These are phyloP conservation scores for Tephrocybe sp. DNA, from an alignment of 768 basidiomycete species.

Conservation along the genomic window DNA sequence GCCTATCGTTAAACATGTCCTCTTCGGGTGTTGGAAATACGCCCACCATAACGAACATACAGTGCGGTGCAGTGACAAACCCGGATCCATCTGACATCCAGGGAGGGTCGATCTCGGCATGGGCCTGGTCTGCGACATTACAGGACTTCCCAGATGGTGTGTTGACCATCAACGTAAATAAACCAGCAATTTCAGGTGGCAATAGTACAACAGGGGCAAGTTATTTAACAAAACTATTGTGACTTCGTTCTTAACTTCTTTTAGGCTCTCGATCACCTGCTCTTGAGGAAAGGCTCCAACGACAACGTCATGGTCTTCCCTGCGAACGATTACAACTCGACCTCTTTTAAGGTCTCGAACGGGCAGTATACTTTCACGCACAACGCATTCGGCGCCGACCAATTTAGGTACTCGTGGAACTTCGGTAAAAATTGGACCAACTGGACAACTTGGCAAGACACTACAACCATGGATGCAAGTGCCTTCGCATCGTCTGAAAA, in stretches of 20 bases:
- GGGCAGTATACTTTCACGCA: conserved; percentile 78
- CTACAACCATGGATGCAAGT: conserved; percentile 57
- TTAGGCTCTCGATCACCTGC: conserved; percentile 69
- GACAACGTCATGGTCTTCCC: conserved; percentile 89
- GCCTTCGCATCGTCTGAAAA: conserved; percentile 47
- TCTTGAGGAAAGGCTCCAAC: conserved; percentile 74
- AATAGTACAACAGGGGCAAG: conserved; percentile 55
- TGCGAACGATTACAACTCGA: conserved; percentile 69
- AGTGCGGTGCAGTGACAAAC: conserved; percentile 49
- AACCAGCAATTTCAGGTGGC: conserved; percentile 42
- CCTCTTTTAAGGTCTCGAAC: conserved; percentile 52
- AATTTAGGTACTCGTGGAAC: conserved; percentile 83
- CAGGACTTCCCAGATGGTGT: conserved; percentile 80
- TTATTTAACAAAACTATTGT: conserved; percentile 13
- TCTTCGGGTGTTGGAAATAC: conserved; percentile 58
- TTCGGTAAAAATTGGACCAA: conserved; percentile 82
- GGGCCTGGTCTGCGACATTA: conserved; percentile 75
- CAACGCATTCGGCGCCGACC: conserved; percentile 82
- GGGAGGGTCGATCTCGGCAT: conserved; percentile 56
- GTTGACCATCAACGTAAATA: conserved; percentile 65
- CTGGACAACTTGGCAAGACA: conserved; percentile 79
- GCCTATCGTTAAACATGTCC: conserved; percentile 65
- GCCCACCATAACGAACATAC: conserved; percentile 49
- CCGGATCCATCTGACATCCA: conserved; percentile 48
- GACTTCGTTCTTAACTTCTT: conserved; percentile 9